A percentile compares a stretch with the other conserved stretches of the same genome.
phyloP scores from a whole-genome alignment of 768 basidiomycete genomes.

The Trametes sanguinea region DNA sequence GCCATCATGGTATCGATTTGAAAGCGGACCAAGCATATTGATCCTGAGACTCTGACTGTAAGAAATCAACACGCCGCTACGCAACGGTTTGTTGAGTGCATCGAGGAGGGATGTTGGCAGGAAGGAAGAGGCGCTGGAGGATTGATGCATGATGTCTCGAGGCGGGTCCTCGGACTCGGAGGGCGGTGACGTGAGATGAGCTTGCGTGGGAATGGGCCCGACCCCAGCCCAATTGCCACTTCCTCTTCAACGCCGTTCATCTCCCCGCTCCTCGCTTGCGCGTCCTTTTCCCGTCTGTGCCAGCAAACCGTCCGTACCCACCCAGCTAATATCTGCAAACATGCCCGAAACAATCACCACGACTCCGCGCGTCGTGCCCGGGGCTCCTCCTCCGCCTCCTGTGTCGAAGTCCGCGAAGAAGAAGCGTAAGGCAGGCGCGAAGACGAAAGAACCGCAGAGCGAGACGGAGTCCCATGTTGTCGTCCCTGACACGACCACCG shows the following conservation, averaged over 20 bases:
- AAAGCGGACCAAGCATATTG: no score
- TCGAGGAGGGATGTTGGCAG: no score
- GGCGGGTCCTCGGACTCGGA: background rate
- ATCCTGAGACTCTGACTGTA: no score
- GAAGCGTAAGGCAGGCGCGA: slow-evolving; percentile 59
- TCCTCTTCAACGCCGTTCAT: slow-evolving; percentile 9
- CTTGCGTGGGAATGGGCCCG: slow-evolving; percentile 20
- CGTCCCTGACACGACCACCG: slow-evolving; percentile 48
- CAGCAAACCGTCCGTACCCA: background rate
- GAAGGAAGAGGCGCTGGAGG: background rate
- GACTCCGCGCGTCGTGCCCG: slow-evolving; percentile 65
- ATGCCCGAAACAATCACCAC: slow-evolving; percentile 39
- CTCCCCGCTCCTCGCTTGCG: slow-evolving; percentile 1
- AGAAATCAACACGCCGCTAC: no score
- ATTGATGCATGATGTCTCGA: background rate
- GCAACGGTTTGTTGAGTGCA: no score
- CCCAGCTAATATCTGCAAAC: background rate
- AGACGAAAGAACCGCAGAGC: slow-evolving; percentile 40
- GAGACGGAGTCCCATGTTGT: slow-evolving; percentile 50
- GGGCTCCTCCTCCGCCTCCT: slow-evolving; percentile 67
- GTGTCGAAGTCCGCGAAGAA: slow-evolving; percentile 59
- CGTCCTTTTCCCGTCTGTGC: slow-evolving; percentile 3
- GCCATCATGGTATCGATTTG: no score
- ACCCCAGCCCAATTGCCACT: background rate
- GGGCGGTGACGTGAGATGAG: slow-evolving; percentile 16